These are phyloP conservation scores for Isabelozyma pseudorhagii DNA, from an alignment of 805 yeast species.

Conservation along the genomic window DNA sequence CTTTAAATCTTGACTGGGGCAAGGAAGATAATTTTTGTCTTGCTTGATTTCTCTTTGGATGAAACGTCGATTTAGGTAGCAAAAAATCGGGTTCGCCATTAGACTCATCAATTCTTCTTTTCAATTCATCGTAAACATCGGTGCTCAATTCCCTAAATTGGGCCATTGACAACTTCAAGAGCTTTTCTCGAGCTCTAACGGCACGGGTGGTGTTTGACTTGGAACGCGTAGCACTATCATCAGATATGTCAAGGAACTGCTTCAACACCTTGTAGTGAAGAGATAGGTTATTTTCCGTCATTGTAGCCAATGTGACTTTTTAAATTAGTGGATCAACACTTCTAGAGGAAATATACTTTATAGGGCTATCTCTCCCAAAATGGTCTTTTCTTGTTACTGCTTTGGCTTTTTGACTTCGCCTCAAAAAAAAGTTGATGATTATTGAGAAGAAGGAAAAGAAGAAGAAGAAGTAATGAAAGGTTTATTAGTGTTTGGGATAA, in stretches of 20 bases:
- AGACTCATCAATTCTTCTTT: constrained; percentile 67
- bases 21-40: constrained; percentile 85
- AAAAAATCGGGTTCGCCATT: constrained; percentile 60
- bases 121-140: constrained; percentile 90
- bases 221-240: constrained; percentile 38
- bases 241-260: constrained; percentile 49
- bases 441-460: background rate
- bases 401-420: too few species aligned
- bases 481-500: background rate
- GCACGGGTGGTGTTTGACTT: constrained; percentile 56
- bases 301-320: constrained; percentile 6
- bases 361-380: too few species aligned
- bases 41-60: constrained; percentile 94
- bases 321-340: too few species aligned
- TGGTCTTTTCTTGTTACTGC: too few species aligned
- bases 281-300: constrained; percentile 34
- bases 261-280: constrained; percentile 49
- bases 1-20: constrained; percentile 80
- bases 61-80: constrained; percentile 70
- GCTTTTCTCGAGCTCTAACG: constrained; percentile 79
- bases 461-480: background rate
- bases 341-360: too few species aligned
- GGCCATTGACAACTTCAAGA: constrained; percentile 70
- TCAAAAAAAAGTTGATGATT: too few species aligned
- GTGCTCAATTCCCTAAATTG: constrained; percentile 90